phyloP scores from a whole-genome alignment of 441 rosid species.

The Croton setiger region DNA sequence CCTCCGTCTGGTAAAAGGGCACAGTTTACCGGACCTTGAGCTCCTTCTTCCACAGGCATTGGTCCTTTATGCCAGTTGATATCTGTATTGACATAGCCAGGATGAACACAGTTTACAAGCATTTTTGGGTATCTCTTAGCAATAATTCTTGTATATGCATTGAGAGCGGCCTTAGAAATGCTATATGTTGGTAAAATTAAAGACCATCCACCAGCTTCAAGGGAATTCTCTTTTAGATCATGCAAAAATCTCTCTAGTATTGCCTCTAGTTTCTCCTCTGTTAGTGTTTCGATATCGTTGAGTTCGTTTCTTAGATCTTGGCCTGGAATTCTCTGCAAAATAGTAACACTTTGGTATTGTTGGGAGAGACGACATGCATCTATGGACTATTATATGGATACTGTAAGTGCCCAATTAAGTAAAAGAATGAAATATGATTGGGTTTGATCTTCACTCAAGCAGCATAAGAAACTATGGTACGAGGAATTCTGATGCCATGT shows the following conservation, averaged over 20 bases:
- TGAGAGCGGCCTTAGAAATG: conserved; percentile 47
- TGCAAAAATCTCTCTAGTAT: conserved; percentile 35
- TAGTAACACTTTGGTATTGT: neutral
- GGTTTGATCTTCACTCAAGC: no score
- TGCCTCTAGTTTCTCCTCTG: conserved; percentile 38
- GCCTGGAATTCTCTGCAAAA: conserved; percentile 38
- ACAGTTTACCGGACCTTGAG: conserved; percentile 46
- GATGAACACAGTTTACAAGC: conserved; percentile 47
- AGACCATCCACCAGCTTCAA: conserved; percentile 51
- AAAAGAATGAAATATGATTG: no score
- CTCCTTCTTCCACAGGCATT: conserved; percentile 40
- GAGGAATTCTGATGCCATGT: no score
- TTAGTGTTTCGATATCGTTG: conserved; percentile 32
- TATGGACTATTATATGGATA: no score
- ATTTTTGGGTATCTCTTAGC: conserved; percentile 42
- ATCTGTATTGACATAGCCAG: conserved; percentile 39
- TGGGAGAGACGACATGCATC: no score
- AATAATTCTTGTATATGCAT: conserved; percentile 54
- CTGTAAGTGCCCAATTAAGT: no score
- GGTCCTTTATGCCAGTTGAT: conserved; percentile 44
- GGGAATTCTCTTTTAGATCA: conserved; percentile 35
- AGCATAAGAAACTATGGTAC: no score
- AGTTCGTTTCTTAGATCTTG: conserved; percentile 39
- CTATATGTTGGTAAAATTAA: conserved; percentile 50
- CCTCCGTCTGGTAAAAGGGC: conserved; percentile 50